Percentiles rank a stretch among this genome's conserved stretches.
Conservation (phyloP, 176 grass and related monocot species). For the Oryza longistaminata region DNA sequence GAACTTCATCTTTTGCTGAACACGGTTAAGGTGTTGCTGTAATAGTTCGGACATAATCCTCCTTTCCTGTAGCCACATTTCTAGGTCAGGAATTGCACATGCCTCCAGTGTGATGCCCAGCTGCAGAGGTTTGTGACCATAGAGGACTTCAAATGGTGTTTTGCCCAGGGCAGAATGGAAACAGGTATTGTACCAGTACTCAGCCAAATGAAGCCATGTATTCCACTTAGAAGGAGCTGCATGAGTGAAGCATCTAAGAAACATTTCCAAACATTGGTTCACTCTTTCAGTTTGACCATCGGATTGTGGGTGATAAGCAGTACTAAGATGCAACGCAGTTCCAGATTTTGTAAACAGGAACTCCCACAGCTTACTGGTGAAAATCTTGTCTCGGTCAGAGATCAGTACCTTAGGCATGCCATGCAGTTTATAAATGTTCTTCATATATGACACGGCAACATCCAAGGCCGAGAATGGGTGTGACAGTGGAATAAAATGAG, state of each 20-base stretch:
- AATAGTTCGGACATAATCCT: neutral
- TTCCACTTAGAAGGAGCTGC: neutral
- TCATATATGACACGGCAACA: neutral
- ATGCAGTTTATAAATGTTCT: neutral
- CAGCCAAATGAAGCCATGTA: neutral
- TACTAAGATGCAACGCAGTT: rapidly evolving
- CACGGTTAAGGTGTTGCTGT: neutral
- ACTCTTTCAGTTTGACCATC: neutral
- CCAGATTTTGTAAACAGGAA: neutral
- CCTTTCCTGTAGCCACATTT: neutral
- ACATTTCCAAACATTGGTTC: neutral
- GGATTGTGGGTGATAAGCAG: neutral
- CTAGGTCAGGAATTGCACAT: too few relatives aligned
- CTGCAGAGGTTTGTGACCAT: neutral
- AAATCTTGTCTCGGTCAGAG: neutral
- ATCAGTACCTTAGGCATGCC: neutral
- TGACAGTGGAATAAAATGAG: neutral
- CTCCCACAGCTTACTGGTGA: neutral
- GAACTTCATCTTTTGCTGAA: neutral
- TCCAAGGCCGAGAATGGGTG: neutral
- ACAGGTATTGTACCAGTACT: neutral
- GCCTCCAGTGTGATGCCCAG: rapidly evolving
- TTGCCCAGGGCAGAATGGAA: neutral
- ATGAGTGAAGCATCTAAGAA: neutral
- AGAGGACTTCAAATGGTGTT: neutral